phyloP scores from a whole-genome alignment of 805 yeast species.

The Sporopachydermia lactativora region DNA sequence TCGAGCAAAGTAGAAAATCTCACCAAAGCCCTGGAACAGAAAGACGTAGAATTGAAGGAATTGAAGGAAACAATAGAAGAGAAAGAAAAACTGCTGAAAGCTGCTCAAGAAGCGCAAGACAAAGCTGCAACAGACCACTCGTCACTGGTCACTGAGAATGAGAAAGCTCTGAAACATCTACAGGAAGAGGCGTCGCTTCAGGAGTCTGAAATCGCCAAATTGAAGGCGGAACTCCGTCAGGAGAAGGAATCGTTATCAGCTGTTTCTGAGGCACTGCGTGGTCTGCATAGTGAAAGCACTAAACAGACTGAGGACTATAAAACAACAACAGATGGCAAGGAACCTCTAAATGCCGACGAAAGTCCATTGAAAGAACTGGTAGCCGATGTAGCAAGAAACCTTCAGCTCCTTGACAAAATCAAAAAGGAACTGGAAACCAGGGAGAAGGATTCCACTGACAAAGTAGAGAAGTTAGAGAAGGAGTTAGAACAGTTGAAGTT shows the following conservation, averaged over 20 bases:
- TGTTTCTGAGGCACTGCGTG: too few relatives aligned
- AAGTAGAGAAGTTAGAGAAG: slow-evolving; percentile 4
- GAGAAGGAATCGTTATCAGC: too few relatives aligned
- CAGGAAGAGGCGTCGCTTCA: slow-evolving; percentile 10
- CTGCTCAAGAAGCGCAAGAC: slow-evolving; percentile 2
- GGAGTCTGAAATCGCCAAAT: slow-evolving; percentile 6
- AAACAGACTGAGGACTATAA: too few relatives aligned
- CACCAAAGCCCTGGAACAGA: slow-evolving; percentile 3
- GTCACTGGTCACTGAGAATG: slow-evolving; percentile 9
- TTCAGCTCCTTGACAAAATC: slow-evolving; percentile 3
- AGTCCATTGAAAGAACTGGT: slow-evolving; percentile 2
- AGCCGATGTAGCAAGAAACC: slow-evolving; percentile 5
- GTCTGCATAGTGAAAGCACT: too few relatives aligned
- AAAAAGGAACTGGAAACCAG: slow-evolving; percentile 11
- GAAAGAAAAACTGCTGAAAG: not conserved
- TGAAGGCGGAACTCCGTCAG: too few relatives aligned
- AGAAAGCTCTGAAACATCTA: slow-evolving; percentile 19
- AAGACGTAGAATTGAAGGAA: not conserved
- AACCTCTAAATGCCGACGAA: slow-evolving; percentile 3
- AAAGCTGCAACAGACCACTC: slow-evolving; percentile 2
- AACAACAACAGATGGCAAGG: too few relatives aligned
- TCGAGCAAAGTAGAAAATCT: not conserved
- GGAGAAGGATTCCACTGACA: slow-evolving; percentile 5
- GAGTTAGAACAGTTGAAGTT: slow-evolving; percentile 4
- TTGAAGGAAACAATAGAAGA: not conserved